phyloP scores from a whole-genome alignment of 768 basidiomycete species.

The Cystobasidium onofrii region DNA sequence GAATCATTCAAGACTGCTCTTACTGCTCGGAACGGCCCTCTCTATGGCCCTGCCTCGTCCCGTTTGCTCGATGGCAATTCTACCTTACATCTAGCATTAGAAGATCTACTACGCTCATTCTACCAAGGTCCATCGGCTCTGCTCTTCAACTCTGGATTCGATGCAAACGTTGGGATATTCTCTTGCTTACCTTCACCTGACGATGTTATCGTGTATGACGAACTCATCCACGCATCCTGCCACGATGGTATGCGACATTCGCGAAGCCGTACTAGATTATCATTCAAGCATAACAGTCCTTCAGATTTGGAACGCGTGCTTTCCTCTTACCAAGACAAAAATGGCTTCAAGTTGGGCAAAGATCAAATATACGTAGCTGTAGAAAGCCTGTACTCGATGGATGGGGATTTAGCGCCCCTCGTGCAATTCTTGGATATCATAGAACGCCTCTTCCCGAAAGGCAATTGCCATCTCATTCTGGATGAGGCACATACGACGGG shows the following conservation, averaged over 20 bases:
- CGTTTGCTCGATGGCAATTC: slow-evolving; percentile 70
- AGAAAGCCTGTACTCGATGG: slow-evolving; percentile 91
- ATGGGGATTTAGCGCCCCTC: slow-evolving; percentile 80
- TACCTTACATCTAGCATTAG: slow-evolving; percentile 59
- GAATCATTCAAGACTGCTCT: slow-evolving; percentile 53
- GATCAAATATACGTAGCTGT: slow-evolving; percentile 63
- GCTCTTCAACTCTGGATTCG: slow-evolving; percentile 52
- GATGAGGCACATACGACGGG: slow-evolving; percentile 90
- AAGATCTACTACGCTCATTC: slow-evolving; percentile 46
- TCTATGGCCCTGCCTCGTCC: slow-evolving; percentile 70
- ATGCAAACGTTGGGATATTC: slow-evolving; percentile 77
- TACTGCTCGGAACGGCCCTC: slow-evolving; percentile 49
- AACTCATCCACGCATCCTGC: slow-evolving; percentile 70
- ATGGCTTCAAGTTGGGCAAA: slow-evolving; percentile 48
- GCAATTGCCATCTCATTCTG: slow-evolving; percentile 66
- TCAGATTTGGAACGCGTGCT: slow-evolving; percentile 52
- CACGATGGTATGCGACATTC: slow-evolving; percentile 79
- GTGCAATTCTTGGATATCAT: slow-evolving; percentile 55
- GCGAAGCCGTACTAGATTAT: slow-evolving; percentile 47
- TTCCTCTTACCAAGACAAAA: neutral
- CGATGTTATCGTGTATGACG: slow-evolving; percentile 74
- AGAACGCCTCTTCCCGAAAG: slow-evolving; percentile 54
- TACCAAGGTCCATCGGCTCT: slow-evolving; percentile 50
- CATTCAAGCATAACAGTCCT: slow-evolving; percentile 64
- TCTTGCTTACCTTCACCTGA: slow-evolving; percentile 65